Conservation (phyloP, 768 basidiomycete genomes). For the Fibroporia radiculosa region DNA sequence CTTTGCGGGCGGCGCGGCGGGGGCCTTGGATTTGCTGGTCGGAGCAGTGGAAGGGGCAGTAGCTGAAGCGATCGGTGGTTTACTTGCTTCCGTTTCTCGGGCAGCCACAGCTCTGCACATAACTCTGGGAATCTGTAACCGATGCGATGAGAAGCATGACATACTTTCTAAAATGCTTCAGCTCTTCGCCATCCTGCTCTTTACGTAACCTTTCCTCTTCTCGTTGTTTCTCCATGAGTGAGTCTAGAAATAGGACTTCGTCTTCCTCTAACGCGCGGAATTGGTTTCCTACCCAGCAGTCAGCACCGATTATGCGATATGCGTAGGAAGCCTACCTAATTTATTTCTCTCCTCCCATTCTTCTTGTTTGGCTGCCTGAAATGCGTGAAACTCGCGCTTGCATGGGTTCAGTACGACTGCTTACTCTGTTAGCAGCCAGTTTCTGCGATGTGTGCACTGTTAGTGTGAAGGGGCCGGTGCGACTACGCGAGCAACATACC, state of each 20-base stretch:
- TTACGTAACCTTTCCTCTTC: conserved; percentile 71
- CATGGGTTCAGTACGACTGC: conserved; percentile 13
- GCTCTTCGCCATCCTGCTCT: conserved; percentile 70
- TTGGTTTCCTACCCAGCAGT: conserved; percentile 55
- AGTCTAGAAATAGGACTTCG: conserved; percentile 84
- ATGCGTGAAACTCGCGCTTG: conserved; percentile 15
- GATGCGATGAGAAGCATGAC: conserved; percentile 10
- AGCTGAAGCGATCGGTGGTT: conserved; percentile 24
- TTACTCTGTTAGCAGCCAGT: conserved; percentile 83
- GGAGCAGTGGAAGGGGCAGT: conserved; percentile 10
- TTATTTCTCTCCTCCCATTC: conserved; percentile 92
- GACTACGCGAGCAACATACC: conserved; percentile 39
- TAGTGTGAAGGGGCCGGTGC: conserved; percentile 7
- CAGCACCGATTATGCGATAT: background rate
- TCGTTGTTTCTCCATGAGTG: conserved; percentile 66
- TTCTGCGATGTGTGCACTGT: conserved; percentile 41
- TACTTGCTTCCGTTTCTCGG: conserved; percentile 37
- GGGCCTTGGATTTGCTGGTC: conserved; percentile 19
- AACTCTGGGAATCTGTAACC: background rate
- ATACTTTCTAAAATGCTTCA: conserved; percentile 74
- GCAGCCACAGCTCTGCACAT: conserved; percentile 59
- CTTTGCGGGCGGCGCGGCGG: conserved; percentile 30
- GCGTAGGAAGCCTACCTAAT: conserved; percentile 33
- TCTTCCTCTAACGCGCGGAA: conserved; percentile 87
- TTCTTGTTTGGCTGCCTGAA: conserved; percentile 80